These are phyloP conservation scores for Vaccinium myrtillus DNA, from an alignment of 148 eudicot species.

Conservation along the genomic window DNA sequence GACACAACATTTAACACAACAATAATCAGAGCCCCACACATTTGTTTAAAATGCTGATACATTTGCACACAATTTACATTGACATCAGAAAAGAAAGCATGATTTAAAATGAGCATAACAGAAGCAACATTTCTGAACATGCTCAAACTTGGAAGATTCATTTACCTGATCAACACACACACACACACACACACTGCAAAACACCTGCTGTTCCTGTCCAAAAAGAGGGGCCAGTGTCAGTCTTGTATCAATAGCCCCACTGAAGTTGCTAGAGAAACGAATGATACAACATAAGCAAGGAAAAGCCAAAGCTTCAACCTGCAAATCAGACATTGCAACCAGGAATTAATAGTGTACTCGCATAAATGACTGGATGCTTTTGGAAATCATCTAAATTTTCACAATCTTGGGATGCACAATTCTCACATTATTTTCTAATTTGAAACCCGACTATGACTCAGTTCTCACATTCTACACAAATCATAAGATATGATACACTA, in stretches of 20 bases:
- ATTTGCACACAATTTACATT: not conserved
- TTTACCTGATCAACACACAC: constrained; percentile 82
- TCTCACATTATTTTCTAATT: not conserved
- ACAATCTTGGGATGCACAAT: not conserved
- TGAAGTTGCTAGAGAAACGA: constrained; percentile 90
- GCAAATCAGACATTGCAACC: constrained; percentile 26
- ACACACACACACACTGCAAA: constrained; percentile 85
- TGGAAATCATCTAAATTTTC: not conserved
- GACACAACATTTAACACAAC: no score
- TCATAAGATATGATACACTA: not conserved
- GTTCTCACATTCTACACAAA: not conserved
- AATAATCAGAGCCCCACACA: no score
- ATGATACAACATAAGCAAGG: constrained; percentile 85
- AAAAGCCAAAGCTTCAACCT: no score
- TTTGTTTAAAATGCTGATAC: not conserved
- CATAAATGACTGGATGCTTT: not conserved
- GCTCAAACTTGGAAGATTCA: not conserved
- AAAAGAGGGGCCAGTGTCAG: constrained; percentile 73
- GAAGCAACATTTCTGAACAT: not conserved
- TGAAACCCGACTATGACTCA: not conserved
- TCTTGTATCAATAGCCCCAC: constrained; percentile 89
- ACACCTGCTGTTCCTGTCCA: constrained; percentile 97
- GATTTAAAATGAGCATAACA: not conserved
- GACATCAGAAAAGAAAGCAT: not conserved
- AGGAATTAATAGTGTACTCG: not conserved